Evolutionary conservation across 1,284 basidiomycete genomes (phyloP), one percentile per base, ranked within the genome.

Genomic region (Ganoderma sinense): DNA sequence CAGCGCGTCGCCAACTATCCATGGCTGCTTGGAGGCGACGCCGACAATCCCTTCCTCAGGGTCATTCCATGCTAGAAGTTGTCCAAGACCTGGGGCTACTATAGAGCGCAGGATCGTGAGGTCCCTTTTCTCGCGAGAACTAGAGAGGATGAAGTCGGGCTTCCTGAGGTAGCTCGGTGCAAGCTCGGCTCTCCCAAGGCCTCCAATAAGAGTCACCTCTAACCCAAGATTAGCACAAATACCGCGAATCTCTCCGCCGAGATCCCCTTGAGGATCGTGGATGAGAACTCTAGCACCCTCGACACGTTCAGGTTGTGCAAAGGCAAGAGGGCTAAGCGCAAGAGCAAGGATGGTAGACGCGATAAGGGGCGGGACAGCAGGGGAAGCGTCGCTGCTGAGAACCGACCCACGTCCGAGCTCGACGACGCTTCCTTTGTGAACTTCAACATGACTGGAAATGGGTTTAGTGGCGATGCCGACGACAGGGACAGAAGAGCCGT

Each of bases 1-100:
- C 18, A 72, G 16, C 1, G 70, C 70, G 20, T 69, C 70, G 18
- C 70, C 68, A 4, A 71, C 18, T 4, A 48, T 6, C 62, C 68
- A 69, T 2, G 70, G 70, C 8, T 67, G 59, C 14, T n/a, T 62
- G 11, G 56, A 26, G 6, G 64, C 8, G 31, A 62, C 23, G 29
- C 14, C 5, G 11, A 55, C 55, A 39, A 71, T 4, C 39, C 62
- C 67, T 8, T 41, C 14, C 14, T 69, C 43, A 4, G 67, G 56
- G 23, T 67, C 7, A 23, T 68, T 64, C 70, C 70, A 71, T 2
- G 62, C 23, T 36, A 65, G 36, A 1, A 63, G 13, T 4, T 23
- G 45, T 48, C 45, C 45, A 11, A 41, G 29, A 23, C 66, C 66
- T 14, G 40, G 26, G 8, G 60, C n/a, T 4, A 68, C 1, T 7